Conservation (phyloP, 495 filamentous ascomycete genomes). For the Penicillium odoratum region DNA sequence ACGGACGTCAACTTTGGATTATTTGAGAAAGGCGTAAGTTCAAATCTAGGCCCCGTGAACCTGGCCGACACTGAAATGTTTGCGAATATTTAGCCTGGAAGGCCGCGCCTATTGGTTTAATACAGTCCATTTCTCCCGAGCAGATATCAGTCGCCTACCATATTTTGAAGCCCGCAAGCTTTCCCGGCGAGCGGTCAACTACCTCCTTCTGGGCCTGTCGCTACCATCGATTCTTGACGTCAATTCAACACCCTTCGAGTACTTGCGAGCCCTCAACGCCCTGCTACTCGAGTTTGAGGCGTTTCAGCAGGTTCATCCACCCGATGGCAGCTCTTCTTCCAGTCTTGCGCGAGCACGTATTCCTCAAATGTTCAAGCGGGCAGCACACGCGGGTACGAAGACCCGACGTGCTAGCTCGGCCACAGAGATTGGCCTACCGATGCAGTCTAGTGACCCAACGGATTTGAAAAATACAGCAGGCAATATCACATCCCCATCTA, state of each 20-base stretch:
- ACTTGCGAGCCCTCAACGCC: constrained; percentile 81
- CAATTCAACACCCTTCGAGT: constrained; percentile 75
- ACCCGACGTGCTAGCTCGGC: constrained; percentile 72
- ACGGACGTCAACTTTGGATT: constrained; percentile 93
- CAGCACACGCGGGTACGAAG: constrained; percentile 60
- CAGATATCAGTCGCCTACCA: constrained; percentile 76
- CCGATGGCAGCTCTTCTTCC: constrained; percentile 66
- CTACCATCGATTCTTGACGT: constrained; percentile 87
- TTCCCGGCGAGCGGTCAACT: constrained; percentile 84
- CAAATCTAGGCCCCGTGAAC: not conserved
- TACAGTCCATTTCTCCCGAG: constrained; percentile 84
- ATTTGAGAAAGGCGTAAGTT: constrained; percentile 84
- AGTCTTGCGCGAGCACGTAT: constrained; percentile 76
- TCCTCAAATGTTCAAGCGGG: constrained; percentile 85
- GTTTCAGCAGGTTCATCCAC: constrained; percentile 81
- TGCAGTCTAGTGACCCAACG: constrained; percentile 53
- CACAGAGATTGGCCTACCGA: constrained; percentile 62
- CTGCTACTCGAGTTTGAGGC: constrained; percentile 90
- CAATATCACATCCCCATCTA: constrained; percentile 39
- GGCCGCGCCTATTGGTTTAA: constrained; percentile 98
- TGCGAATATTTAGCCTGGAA: constrained; percentile 64
- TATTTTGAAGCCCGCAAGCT: constrained; percentile 83
- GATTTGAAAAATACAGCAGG: constrained; percentile 50
- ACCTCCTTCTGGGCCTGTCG: constrained; percentile 87
- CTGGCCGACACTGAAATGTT: not conserved